These are phyloP conservation scores for Russula ochroleuca DNA, from an alignment of 768 basidiomycete species.

Conservation along the genomic window DNA sequence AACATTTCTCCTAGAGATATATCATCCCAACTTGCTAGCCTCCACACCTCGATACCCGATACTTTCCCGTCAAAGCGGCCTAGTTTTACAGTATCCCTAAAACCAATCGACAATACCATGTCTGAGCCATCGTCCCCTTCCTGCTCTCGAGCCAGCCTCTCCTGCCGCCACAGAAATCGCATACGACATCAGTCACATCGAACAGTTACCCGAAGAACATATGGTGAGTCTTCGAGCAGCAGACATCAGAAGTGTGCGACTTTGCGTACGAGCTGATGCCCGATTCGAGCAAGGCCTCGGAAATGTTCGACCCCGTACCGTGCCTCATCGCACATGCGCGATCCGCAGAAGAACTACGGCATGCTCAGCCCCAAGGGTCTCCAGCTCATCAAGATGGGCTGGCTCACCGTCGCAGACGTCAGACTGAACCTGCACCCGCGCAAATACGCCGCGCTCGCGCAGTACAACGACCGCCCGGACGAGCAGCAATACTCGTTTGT, in stretches of 20 bases:
- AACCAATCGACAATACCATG: not conserved
- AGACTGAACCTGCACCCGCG: slow-evolving; percentile 26
- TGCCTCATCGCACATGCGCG: slow-evolving; percentile 25
- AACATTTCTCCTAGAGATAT: too few species aligned
- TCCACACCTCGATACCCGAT: too few species aligned
- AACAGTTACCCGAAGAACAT: slow-evolving; percentile 7
- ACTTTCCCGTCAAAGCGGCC: not conserved
- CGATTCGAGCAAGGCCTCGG: slow-evolving; percentile 24
- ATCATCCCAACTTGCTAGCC: not conserved
- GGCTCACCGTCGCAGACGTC: slow-evolving; percentile 32
- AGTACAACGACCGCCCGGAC: slow-evolving; percentile 28
- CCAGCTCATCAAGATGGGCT: slow-evolving; percentile 31
- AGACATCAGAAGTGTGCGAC: slow-evolving; percentile 37
- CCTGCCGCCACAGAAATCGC: slow-evolving; percentile 33
- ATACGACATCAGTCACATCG: slow-evolving; percentile 26
- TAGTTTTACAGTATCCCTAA: not conserved
- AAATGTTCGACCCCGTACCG: slow-evolving; percentile 30
- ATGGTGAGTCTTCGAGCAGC: slow-evolving; percentile 18
- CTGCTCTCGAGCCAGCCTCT: slow-evolving; percentile 25
- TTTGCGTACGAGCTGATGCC: slow-evolving; percentile 30
- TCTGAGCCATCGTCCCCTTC: not conserved
- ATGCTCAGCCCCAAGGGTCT: slow-evolving; percentile 28
- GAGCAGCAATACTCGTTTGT: slow-evolving; percentile 30
- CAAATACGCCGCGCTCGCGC: slow-evolving; percentile 28
- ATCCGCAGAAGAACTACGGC: slow-evolving; percentile 14